Base-by-base conservation (phyloP, 106 monocot genomes). In the Alisma plantagoaquatica region DNA sequence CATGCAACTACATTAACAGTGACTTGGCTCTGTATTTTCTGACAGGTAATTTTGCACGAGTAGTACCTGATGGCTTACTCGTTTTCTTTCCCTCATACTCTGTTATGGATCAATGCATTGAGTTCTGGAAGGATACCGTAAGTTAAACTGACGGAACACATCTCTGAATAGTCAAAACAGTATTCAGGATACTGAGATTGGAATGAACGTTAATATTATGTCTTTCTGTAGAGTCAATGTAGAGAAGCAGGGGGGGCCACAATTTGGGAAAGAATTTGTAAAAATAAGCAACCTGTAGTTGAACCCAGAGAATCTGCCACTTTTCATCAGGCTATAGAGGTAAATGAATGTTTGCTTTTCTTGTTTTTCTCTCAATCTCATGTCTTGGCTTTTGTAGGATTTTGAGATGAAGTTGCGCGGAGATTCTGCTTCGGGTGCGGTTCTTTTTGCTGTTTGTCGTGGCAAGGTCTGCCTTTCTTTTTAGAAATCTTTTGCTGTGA, bases 201-300 rank as follows among this genome's bases (percentile, higher is more conserved):
- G 14, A 20, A 1, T 3, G 4, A 24, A 12, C 41, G 33, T 18
- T 43, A 42, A 43, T 26, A 23, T 17, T 44, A 27, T 69, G 29
- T 29, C 48, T 35, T 53, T 49, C 29, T 73, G 24, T 65, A 98
- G 98, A 66, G 72, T 52, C 83, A 96, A 78, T 55, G 75, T 33
- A 79, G 68, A 41, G 89, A 84, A 53, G 69, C 59, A 23, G 56
- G 73, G 57, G 64, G 70, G 27, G 73, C 43, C 47, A 94, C 96
- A 55, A 89, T 98, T 30, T 90, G 98, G 98, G 82, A 90, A 46
- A 85, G 98, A 55, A 90, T 98, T 44, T 90, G 98, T 75, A 98
- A 75, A 65, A 61, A 90, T 64, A 98, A 98, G 50, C 73, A 90
- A 43, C 98, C 98, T 74, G 90, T 98, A 48, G 42, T 98, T 54